Base-by-base conservation (phyloP, 495 filamentous ascomycete genomes). In the Tuber calosporum region DNA sequence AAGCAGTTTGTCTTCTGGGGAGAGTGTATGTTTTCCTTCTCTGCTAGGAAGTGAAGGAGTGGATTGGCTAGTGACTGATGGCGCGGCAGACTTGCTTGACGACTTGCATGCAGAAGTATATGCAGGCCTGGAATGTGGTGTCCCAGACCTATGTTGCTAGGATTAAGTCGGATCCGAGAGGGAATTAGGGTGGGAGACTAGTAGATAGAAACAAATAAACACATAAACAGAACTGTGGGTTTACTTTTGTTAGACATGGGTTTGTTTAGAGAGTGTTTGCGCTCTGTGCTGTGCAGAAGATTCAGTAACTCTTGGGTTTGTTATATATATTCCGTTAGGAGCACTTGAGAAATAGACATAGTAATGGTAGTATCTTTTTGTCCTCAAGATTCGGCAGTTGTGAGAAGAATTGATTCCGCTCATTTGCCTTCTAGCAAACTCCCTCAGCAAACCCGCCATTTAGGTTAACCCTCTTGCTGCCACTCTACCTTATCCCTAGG, bases 31-130 rank as follows among this genome's bases (percentile, higher is more conserved):
- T 53, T 42, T 38, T 36, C 17, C 58, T 19, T 36, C 13, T 11
- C 68, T 26, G 20, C 45, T 11, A 4, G 4, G 1, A 9, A 19
- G 11, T 22, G 11, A n/a, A 34, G 34, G n/a, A 30, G 22, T 15
- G 48, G 39, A 42, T 22, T 20, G 30, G 73, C 26, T 62, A 30
- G 4, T 36, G 7, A 20, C 30, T 71, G 3, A 41, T 26, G 41
- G 20, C 19, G 15, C 8, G 42, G 17, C 82, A 86, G 83, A 85
- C 87, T 66, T 99, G 95, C 87, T 87, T 94, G 73, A 90, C 90
- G 9, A 84, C 86, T 74, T 99, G 95, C 85, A 95, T 97, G 91
- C 92, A 97, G 82, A 99, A 99, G 85, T 99, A 99, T 86, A 96
- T 97, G 87, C 84, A 86, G 37, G 87, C 92, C 42, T 99, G 96